Base-by-base conservation (phyloP, 768 basidiomycete species). In the Mycena metata region DNA sequence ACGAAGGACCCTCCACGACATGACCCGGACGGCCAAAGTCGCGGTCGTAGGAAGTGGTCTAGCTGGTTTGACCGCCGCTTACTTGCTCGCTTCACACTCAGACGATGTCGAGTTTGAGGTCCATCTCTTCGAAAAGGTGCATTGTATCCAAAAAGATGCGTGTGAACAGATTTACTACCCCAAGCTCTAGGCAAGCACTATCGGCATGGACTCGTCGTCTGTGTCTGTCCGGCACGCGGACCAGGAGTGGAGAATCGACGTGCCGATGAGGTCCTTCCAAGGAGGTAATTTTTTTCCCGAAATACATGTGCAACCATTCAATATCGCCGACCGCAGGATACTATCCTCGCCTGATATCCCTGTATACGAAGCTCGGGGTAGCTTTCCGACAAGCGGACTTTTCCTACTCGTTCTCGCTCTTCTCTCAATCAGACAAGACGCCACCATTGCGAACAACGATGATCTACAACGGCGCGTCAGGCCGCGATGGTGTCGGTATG, bases 191-290 rank as follows among this genome's bases (percentile, higher is more conserved):
- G 81, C 87, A 5, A 70, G 83, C 0, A 72, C 80, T 35, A 77
- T 93, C 12, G 91, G 92, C 13, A 91, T 94, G 88, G 92, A 92
- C 76, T 85, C 88, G 5, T 82, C 88, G 16, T 90, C 88, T 0
- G 81, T 88, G 43, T 86, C 86, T 9, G 59, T 88, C 7, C 77
- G 80, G 19, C 75, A 79, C 43, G 79, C 80, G 5, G 81, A 76
- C 5, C 66, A 77, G 41, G 78, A 84, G 55, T 87, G 87, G 83
- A 80, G 88, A 60, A 83, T 94, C 4, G 92, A 94, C 74, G 92
- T 93, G 0, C 93, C 93, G 0, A 94, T 94, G 93, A 80, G 93
- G 45, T 89, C 89, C 1, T 94, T 94, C 74, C 92, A 94, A 83
- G 90, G 89, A 80, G 91, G 91, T 90, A 61, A n/a, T n/a, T n/a